Evolutionary conservation across 371 early-diverging fungal species (phyloP).

Genomic region (Haplosporangium sp.): DNA sequence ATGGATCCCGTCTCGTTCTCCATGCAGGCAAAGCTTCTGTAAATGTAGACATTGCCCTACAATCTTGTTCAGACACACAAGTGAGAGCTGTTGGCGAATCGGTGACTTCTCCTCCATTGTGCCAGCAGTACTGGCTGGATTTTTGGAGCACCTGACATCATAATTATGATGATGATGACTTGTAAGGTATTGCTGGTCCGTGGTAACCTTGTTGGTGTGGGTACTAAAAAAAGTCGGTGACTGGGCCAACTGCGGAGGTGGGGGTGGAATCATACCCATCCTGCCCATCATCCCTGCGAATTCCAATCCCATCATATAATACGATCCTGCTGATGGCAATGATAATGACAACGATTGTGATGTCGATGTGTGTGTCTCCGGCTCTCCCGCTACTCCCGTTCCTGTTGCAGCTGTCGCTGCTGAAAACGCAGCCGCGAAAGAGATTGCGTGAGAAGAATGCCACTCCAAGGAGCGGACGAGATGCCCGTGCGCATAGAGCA

Average conservation of each 20-base stretch:
- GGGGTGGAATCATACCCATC: too few relatives aligned
- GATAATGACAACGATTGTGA: neutral
- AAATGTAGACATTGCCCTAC: slow-evolving; percentile 11
- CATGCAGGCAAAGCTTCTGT: slow-evolving; percentile 20
- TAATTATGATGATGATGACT: neutral
- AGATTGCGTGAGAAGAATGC: slow-evolving; percentile 2
- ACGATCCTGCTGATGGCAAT: too few relatives aligned
- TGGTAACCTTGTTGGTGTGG: too few relatives aligned
- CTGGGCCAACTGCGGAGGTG: too few relatives aligned
- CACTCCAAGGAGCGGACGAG: slow-evolving; percentile 34
- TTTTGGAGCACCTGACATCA: neutral
- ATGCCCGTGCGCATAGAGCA: slow-evolving; percentile 18
- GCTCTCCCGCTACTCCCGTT: neutral
- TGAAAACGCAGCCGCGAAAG: neutral
- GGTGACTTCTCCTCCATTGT: neutral
- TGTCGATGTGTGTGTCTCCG: neutral
- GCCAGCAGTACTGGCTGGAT: neutral
- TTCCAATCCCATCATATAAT: too few relatives aligned
- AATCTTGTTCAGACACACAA: slow-evolving; percentile 18
- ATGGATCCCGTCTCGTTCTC: slow-evolving; percentile 13
- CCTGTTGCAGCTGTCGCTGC: neutral
- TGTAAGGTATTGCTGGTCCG: too few relatives aligned
- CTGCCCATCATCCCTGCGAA: too few relatives aligned
- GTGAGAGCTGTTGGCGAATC: slow-evolving; percentile 7
- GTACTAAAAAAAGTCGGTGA: too few relatives aligned